These are phyloP conservation scores for Betula pendula DNA, from an alignment of 306 rosid species.

Conservation along the genomic window DNA sequence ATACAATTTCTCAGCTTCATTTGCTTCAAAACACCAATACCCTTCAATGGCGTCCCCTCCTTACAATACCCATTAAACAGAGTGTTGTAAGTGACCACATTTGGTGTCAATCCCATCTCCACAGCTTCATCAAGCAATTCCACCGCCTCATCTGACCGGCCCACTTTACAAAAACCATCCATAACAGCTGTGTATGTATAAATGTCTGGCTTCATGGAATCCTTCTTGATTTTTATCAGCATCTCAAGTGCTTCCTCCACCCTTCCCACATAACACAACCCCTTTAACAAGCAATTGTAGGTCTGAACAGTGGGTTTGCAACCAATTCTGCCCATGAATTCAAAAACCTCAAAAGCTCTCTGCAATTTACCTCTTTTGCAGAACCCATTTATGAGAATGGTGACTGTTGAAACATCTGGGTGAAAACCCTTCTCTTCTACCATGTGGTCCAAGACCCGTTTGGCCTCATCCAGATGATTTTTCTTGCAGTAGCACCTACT, in stretches of 20 bases:
- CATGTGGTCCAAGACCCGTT: constrained; percentile 36
- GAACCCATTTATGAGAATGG: constrained; percentile 50
- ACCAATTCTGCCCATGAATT: constrained; percentile 44
- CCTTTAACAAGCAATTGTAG: constrained; percentile 78
- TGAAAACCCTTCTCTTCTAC: constrained; percentile 55
- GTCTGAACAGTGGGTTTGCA: constrained; percentile 44
- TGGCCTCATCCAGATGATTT: constrained; percentile 56
- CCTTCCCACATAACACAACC: constrained; percentile 76
- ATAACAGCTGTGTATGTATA: constrained; percentile 67
- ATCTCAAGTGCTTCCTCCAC: constrained; percentile 80
- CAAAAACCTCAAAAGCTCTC: constrained; percentile 65
- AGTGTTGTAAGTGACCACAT: constrained; percentile 62
- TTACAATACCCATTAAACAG: constrained; percentile 68
- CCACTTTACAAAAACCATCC: constrained; percentile 87
- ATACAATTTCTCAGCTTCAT: constrained; percentile 57
- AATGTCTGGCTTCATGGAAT: constrained; percentile 47
- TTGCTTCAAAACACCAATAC: constrained; percentile 50
- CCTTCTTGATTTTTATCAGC: constrained; percentile 46
- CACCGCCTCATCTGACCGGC: constrained; percentile 73
- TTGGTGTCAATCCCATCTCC: constrained; percentile 54
- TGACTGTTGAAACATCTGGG: constrained; percentile 49
- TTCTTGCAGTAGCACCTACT: constrained; percentile 60
- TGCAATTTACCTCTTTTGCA: constrained; percentile 65
- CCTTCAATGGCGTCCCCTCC: constrained; percentile 70
- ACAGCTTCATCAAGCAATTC: constrained; percentile 63